Percentiles rank a stretch among this genome's conserved stretches.
Evolutionary conservation across 2,329 filamentous ascomycete genomes (phyloP).

Genomic region (Hirsutella thompsonii): DNA sequence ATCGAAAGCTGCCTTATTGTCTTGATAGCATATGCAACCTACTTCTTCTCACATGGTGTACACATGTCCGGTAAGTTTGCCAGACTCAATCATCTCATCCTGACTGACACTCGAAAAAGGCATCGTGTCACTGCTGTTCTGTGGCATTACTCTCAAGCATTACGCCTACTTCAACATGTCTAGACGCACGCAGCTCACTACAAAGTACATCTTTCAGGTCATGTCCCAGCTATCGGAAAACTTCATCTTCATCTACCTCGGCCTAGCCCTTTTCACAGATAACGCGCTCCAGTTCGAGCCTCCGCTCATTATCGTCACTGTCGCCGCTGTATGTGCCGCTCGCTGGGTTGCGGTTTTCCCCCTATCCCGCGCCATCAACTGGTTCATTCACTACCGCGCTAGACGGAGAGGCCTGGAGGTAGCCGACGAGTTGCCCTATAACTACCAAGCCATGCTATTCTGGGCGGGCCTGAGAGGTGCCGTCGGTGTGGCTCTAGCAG

Average conservation of each 20-base stretch:
- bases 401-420: conserved; percentile 59
- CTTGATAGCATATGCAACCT: conserved; percentile 88
- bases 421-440: conserved; percentile 80
- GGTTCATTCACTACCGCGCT: conserved; percentile 79
- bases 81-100: too few species aligned
- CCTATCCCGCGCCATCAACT: conserved; percentile 79
- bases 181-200: conserved; percentile 87
- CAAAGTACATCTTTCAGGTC: conserved; percentile 94
- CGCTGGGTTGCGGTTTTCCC: conserved; percentile 94
- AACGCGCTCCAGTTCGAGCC: conserved; percentile 81
- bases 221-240: conserved; percentile 94
- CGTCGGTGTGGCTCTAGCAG: conserved; percentile 87
- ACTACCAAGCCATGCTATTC: conserved; percentile 99
- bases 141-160: conserved; percentile 95
- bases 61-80: conserved; percentile 76
- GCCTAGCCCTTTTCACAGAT: conserved; percentile 88
- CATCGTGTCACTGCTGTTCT: conserved; percentile 93
- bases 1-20: conserved; percentile 94
- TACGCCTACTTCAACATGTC: conserved; percentile 99
- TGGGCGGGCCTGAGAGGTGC: conserved; percentile 94
- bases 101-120: conserved; percentile 34
- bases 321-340: conserved; percentile 82
- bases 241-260: conserved; percentile 99
- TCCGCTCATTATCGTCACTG: conserved; percentile 84
- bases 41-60: conserved; percentile 94